Conservation (phyloP, 2,329 filamentous ascomycete genomes). For the Dothidotthia symphoricarpi region DNA sequence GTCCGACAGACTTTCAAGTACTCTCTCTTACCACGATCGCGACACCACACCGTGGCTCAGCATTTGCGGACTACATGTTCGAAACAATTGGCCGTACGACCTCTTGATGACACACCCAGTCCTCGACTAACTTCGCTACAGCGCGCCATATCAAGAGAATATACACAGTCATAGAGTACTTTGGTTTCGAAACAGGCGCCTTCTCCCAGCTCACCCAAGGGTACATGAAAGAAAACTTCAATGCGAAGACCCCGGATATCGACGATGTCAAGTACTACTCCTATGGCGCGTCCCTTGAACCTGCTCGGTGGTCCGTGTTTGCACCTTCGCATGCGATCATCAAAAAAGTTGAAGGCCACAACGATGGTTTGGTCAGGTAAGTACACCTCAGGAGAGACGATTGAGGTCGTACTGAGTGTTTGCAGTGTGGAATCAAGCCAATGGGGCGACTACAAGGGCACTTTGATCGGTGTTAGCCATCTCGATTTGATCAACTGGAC, state of each 20-base stretch:
- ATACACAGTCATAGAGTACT: slow-evolving; percentile 55
- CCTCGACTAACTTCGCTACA: slow-evolving; percentile 19
- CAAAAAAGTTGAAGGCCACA: slow-evolving; percentile 55
- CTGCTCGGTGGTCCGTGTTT: slow-evolving; percentile 58
- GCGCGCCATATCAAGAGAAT: slow-evolving; percentile 53
- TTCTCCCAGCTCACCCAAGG: slow-evolving; percentile 61
- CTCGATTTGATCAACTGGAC: slow-evolving; percentile 67
- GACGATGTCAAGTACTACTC: slow-evolving; percentile 59
- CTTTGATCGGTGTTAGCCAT: slow-evolving; percentile 62
- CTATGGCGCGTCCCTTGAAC: slow-evolving; percentile 60
- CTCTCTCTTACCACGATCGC: slow-evolving; percentile 65
- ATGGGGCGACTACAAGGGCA: slow-evolving; percentile 65
- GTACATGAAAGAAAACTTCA: slow-evolving; percentile 60
- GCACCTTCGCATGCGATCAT: slow-evolving; percentile 57
- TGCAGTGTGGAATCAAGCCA: slow-evolving; percentile 55
- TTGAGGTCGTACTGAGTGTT: too few relatives aligned
- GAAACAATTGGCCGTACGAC: slow-evolving; percentile 55
- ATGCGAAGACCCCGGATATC: slow-evolving; percentile 57
- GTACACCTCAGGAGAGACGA: not conserved
- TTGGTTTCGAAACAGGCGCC: slow-evolving; percentile 58
- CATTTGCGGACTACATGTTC: slow-evolving; percentile 62
- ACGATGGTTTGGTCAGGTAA: slow-evolving; percentile 62
- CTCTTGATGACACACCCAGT: slow-evolving; percentile 18
- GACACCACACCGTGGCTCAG: slow-evolving; percentile 60
- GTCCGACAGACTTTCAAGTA: slow-evolving; percentile 69